Evolutionary conservation across 2,329 filamentous ascomycete genomes (phyloP).

Genomic region (Simplicillium sp.): DNA sequence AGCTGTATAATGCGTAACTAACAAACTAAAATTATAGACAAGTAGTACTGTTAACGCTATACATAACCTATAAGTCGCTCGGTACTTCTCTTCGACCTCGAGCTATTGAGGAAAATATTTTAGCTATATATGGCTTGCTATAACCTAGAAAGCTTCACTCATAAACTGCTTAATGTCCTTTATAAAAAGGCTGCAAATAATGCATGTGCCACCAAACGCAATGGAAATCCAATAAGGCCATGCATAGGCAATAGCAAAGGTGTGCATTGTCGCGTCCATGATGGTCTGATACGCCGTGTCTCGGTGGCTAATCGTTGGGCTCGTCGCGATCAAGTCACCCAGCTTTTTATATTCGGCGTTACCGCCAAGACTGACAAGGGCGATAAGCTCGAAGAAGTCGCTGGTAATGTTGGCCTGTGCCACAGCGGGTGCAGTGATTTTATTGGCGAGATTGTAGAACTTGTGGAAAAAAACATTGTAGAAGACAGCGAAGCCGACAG

Average conservation of each 20-base stretch:
- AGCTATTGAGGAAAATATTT: too few species aligned
- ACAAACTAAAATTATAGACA: too few species aligned
- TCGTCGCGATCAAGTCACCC: not conserved
- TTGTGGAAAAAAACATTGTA: conserved; percentile 1
- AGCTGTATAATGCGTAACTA: too few species aligned
- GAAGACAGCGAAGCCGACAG: too few species aligned
- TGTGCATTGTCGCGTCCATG: not conserved
- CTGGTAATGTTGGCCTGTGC: not conserved
- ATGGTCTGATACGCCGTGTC: not conserved
- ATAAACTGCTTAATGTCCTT: too few species aligned
- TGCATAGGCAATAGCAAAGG: not conserved
- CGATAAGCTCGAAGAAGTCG: conserved; percentile 1
- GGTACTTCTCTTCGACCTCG: too few species aligned
- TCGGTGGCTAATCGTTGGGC: not conserved
- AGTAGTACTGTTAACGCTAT: too few species aligned
- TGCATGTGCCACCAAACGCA: not conserved
- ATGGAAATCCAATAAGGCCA: conserved; percentile 1
- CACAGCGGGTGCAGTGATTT: not conserved
- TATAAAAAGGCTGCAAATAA: too few species aligned
- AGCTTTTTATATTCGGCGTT: not conserved
- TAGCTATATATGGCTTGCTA: too few species aligned
- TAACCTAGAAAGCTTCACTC: too few species aligned
- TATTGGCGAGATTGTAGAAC: not conserved
- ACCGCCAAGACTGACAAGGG: not conserved
- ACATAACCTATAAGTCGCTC: too few species aligned